phyloP scores from a whole-genome alignment of 305 asterid species.

The Petunia hybrid region DNA sequence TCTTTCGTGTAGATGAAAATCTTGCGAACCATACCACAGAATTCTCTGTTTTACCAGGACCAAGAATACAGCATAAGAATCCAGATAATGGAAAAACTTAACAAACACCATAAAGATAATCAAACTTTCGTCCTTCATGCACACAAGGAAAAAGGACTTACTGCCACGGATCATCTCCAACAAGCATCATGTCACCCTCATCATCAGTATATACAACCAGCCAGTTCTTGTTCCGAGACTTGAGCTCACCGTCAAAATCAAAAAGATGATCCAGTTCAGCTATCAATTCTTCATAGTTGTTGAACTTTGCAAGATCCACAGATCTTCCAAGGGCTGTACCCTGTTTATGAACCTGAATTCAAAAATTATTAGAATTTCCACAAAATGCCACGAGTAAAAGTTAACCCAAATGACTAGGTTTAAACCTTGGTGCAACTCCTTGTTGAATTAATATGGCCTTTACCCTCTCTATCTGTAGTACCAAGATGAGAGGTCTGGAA shows the following conservation, averaged over 20 bases:
- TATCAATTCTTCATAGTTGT: conserved; percentile 38
- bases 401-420: neutral
- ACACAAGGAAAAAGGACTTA: conserved; percentile 32
- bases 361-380: neutral
- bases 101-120: neutral
- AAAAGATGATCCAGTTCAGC: conserved; percentile 42
- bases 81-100: neutral
- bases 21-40: conserved; percentile 43
- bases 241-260: conserved; percentile 42
- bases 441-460: conserved; percentile 58
- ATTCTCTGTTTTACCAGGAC: conserved; percentile 37
- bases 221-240: conserved; percentile 40
- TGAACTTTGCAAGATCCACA: conserved; percentile 42
- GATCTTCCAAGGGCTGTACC: conserved; percentile 46
- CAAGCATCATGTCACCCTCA: conserved; percentile 46
- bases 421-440: conserved; percentile 96
- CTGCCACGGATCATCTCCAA: conserved; percentile 51
- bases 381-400: conserved; percentile 8
- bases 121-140: neutral
- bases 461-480: conserved; percentile 59
- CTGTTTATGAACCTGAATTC: conserved; percentile 42
- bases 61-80: conserved; percentile 2
- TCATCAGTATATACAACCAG: conserved; percentile 45
- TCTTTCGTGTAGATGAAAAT: conserved; percentile 40
- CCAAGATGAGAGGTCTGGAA: conserved; percentile 26